Evolutionary conservation across 139 green algal genomes (phyloP).

Genomic region (Yamagishiella unicocca): DNA sequence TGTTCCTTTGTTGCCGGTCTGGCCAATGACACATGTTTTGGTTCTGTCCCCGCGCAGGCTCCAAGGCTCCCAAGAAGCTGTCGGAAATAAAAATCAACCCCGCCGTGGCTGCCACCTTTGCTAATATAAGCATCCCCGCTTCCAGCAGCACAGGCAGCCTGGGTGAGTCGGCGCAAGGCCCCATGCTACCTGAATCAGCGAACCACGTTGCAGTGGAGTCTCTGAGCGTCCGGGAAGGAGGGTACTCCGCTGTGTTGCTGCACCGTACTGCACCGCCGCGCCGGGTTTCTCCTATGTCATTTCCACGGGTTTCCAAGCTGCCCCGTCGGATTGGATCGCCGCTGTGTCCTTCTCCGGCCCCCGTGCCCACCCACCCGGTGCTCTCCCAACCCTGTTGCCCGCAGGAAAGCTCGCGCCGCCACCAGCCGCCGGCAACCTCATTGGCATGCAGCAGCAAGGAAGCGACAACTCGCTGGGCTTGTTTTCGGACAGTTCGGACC

Average conservation of each 20-base stretch:
- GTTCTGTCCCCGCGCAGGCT: neutral
- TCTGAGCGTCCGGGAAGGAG: too few relatives aligned
- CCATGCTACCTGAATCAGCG: neutral
- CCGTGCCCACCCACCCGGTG: neutral
- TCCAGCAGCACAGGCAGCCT: neutral
- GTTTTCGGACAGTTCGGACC: neutral
- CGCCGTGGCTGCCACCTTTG: constrained; percentile 79
- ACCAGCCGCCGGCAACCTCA: neutral
- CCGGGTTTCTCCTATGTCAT: neutral
- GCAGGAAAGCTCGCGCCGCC: constrained; percentile 24
- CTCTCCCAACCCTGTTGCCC: neutral
- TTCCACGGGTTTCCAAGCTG: neutral
- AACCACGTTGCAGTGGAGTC: too few relatives aligned
- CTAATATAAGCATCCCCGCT: neutral
- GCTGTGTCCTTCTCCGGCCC: neutral
- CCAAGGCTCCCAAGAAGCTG: constrained; percentile 76
- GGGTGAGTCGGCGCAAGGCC: neutral
- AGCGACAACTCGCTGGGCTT: neutral
- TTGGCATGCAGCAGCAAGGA: neutral
- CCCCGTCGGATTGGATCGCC: neutral
- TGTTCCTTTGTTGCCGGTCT: neutral
- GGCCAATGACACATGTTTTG: neutral
- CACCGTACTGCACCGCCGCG: neutral
- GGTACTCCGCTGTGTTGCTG: neutral
- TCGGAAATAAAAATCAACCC: constrained; percentile 83